phyloP scores from a whole-genome alignment of 192 early-diverging fungal genomes.

The Diversispora epigaea region DNA sequence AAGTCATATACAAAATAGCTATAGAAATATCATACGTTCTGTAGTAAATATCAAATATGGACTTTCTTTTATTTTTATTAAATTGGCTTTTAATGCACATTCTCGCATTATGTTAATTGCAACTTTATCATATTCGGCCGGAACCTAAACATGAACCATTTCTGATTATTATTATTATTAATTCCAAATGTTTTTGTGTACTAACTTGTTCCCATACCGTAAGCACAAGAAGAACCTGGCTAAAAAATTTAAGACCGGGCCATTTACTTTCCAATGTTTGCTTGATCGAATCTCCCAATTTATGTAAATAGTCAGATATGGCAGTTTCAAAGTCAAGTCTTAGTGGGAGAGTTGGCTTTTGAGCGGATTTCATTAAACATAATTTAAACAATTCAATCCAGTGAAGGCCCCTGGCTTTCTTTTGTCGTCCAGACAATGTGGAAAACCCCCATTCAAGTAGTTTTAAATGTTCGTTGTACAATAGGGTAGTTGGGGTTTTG shows the following conservation, averaged over 20 bases:
- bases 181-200: too few species aligned
- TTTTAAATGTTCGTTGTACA: conserved; percentile 3
- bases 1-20: not conserved
- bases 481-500: not conserved
- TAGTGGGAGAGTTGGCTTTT: not conserved
- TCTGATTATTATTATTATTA: not conserved
- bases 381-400: conserved; percentile 4
- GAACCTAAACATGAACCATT: conserved; percentile 32
- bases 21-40: not conserved
- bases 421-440: not conserved
- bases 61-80: conserved; percentile 35
- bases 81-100: conserved; percentile 50
- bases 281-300: not conserved
- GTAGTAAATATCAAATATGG: not conserved
- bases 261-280: not conserved
- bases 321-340: not conserved
- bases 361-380: not conserved
- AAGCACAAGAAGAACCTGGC: not conserved
- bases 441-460: not conserved
- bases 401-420: not conserved
- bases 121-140: conserved; percentile 14
- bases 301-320: conserved; percentile 9
- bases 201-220: not conserved
- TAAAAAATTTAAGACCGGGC: not conserved
- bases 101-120: conserved; percentile 55